These are phyloP conservation scores for Neltuma alba DNA, from an alignment of 306 rosid species.

Conservation along the genomic window DNA sequence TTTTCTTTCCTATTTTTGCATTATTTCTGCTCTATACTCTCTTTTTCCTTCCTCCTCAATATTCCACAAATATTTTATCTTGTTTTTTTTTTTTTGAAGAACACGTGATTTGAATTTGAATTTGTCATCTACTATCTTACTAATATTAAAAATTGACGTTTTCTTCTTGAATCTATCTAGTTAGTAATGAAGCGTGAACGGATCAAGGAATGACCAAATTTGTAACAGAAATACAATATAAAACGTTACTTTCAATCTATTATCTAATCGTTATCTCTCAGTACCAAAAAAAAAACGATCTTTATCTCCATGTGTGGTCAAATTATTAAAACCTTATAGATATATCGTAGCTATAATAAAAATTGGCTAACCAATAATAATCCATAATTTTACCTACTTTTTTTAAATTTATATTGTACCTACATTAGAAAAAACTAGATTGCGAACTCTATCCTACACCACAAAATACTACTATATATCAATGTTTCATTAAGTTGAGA, in stretches of 20 bases:
- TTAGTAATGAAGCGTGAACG: not conserved
- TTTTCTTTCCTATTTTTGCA: not conserved
- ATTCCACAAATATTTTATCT: too few relatives aligned
- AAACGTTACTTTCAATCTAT: not conserved
- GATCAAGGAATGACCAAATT: not conserved
- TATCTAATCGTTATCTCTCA: too few relatives aligned
- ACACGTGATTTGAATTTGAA: not conserved
- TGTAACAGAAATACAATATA: not conserved
- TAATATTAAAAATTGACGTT: not conserved
- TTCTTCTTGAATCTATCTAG: not conserved
- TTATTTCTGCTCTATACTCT: too few relatives aligned
- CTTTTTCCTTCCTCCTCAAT: too few relatives aligned
- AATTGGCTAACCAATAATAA: constrained; percentile 36
- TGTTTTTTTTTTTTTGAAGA: too few relatives aligned
- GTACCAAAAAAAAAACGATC: too few relatives aligned
- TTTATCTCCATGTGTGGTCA: not conserved
- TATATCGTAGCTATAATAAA: constrained; percentile 28
- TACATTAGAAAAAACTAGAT: too few relatives aligned
- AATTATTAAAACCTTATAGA: not conserved
- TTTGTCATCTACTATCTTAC: not conserved
- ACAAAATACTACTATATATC: too few relatives aligned
- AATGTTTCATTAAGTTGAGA: too few relatives aligned
- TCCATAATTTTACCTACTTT: not conserved
- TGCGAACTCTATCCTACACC: too few relatives aligned
- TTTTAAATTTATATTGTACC: not conserved